Evolutionary conservation across 352 stramenopile genomes (phyloP), one percentile per base, ranked within the genome.

Genomic region (Blastocystis sp.): DNA sequence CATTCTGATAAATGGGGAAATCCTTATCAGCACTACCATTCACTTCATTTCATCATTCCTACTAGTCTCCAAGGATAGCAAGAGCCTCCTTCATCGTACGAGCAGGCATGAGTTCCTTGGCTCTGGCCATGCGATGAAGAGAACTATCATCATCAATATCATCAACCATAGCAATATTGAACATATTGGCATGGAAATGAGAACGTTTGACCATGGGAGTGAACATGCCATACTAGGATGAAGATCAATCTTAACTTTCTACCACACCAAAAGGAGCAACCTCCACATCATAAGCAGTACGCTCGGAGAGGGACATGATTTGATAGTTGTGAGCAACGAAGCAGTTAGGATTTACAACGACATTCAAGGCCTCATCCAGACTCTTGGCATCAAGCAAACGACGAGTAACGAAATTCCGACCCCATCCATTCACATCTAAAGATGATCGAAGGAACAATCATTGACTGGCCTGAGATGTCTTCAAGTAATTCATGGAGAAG

Each of bases 171-270:
- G 59, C 59, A 39, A 85, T 51, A 29, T 85, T 74, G 59, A 85
- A 85, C 74, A 85, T 85, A 43, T 85, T 85, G 7, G 74, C 74
- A 61, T 85, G 74, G 74, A 85, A 85, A 27, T 85, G 74, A 35
- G 74, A 74, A 29, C 59, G 7, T 49, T 78, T 58, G 42, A 27
- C 66, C 66, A 58, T 58, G 21, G 66, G 66, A 39, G 66, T 78
- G 66, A 54, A 78, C 27, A 78, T 27, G 16, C 37, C 66, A 49
- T 78, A 78, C 66, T 78, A 78, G 42, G 21, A 21, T 56, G 9
- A 11, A 58, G 14, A 9, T 21, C 29, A 6, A 21, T 4, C 37
- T 24, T 49, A 6, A 21, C 61, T 12, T 51, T 43, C 37, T 61
- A 85, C 74, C 59, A 67, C 59, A 21, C 59, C 59, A 43, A 85